A percentile compares a stretch with the other conserved stretches of the same genome.
These are phyloP conservation scores for Brassica balearica DNA, from an alignment of 441 rosid species.

Conservation along the genomic window DNA sequence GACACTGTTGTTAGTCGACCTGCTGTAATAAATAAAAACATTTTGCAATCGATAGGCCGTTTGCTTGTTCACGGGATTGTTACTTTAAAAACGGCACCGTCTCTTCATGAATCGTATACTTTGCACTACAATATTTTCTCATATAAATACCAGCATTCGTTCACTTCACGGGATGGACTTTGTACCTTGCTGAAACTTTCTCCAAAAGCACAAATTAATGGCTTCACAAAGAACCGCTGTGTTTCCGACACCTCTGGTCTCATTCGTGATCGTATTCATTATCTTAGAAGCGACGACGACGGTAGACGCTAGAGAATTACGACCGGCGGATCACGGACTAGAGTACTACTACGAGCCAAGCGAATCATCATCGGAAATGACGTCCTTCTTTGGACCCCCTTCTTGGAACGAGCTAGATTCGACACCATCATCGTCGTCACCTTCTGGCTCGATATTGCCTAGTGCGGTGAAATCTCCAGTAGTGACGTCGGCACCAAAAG, in stretches of 20 bases:
- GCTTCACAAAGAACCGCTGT: neutral
- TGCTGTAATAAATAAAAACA: constrained; percentile 4
- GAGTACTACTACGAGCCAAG: constrained; percentile 55
- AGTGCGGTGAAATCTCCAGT: constrained; percentile 53
- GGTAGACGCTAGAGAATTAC: constrained; percentile 56
- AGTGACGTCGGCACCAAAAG: constrained; percentile 3
- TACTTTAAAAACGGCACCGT: constrained; percentile 25
- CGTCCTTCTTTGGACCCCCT: constrained; percentile 61
- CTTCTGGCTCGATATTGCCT: constrained; percentile 48
- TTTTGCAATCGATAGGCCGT: constrained; percentile 24
- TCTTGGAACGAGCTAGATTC: constrained; percentile 32
- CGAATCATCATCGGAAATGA: constrained; percentile 55
- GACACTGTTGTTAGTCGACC: constrained; percentile 14
- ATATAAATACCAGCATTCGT: constrained; percentile 14
- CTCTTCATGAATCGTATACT: neutral
- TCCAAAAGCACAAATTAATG: constrained; percentile 26
- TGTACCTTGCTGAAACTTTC: neutral
- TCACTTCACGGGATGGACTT: constrained; percentile 23
- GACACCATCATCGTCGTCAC: constrained; percentile 39
- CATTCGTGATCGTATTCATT: constrained; percentile 32
- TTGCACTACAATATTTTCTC: neutral
- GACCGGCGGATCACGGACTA: constrained; percentile 86
- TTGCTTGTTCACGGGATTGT: constrained; percentile 32
- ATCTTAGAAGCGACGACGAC: constrained; percentile 17
- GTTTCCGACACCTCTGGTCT: constrained; percentile 33